Evolutionary conservation across 371 early-diverging fungal genomes (phyloP).

Genomic region (Mortierella sp.): DNA sequence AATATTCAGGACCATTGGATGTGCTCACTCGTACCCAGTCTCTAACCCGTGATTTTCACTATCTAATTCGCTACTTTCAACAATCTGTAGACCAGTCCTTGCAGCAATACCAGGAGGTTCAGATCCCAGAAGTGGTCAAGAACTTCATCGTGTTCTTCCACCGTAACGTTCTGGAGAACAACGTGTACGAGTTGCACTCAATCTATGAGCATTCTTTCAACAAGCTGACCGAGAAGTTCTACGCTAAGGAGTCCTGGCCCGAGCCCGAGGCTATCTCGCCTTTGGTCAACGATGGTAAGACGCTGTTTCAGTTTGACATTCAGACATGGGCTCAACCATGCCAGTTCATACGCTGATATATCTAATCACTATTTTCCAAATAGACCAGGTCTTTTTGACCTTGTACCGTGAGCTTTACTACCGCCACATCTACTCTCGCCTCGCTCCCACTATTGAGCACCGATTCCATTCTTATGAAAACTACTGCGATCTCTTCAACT

Average conservation of each 20-base stretch:
- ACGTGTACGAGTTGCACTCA: slow-evolving; percentile 86
- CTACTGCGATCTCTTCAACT: slow-evolving; percentile 97
- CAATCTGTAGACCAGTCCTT: slow-evolving; percentile 42
- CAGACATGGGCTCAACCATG: background rate
- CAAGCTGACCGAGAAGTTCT: slow-evolving; percentile 93
- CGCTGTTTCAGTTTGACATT: background rate
- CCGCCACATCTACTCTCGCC: slow-evolving; percentile 93
- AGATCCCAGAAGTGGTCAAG: slow-evolving; percentile 86
- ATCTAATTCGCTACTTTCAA: background rate
- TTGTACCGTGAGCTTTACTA: slow-evolving; percentile 96
- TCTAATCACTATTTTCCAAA: background rate
- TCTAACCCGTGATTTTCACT: background rate
- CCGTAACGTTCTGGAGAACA: slow-evolving; percentile 82
- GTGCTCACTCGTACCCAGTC: background rate
- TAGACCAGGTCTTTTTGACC: slow-evolving; percentile 91
- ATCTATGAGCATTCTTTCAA: slow-evolving; percentile 94
- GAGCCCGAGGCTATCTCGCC: slow-evolving; percentile 88
- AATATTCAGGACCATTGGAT: background rate
- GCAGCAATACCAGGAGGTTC: slow-evolving; percentile 65
- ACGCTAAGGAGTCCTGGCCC: slow-evolving; percentile 92
- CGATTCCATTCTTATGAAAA: slow-evolving; percentile 94
- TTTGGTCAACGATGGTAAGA: slow-evolving; percentile 88
- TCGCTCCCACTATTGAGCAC: slow-evolving; percentile 90
- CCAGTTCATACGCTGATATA: background rate
- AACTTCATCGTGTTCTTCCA: slow-evolving; percentile 88